phyloP scores from a whole-genome alignment of 495 filamentous ascomycete species.

The Penicillium parvum region DNA sequence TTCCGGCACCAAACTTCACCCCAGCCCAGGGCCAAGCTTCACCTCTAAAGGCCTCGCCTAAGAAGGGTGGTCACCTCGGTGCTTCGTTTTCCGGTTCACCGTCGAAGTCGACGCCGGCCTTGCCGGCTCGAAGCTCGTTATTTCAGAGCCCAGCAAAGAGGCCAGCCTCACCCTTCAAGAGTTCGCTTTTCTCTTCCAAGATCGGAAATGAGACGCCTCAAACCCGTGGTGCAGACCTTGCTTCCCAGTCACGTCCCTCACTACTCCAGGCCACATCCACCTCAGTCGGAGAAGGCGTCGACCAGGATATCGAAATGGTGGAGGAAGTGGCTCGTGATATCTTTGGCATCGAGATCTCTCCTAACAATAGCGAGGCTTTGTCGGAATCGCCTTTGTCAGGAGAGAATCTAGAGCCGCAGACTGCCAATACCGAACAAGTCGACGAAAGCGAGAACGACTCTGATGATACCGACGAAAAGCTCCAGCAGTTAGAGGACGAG shows the following conservation, averaged over 20 bases:
- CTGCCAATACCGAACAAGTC: neutral
- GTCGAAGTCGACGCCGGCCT: conserved; percentile 22
- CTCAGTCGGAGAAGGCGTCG: too few relatives aligned
- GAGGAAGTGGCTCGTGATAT: conserved; percentile 27
- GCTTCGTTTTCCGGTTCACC: conserved; percentile 31
- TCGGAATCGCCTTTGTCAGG: conserved; percentile 3
- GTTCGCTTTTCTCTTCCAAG: conserved; percentile 18
- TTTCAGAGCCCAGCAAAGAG: conserved; percentile 42
- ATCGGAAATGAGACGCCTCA: neutral
- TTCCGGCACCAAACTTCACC: conserved; percentile 26
- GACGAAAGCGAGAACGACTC: neutral
- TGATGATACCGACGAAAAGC: conserved; percentile 9
- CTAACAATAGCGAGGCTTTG: conserved; percentile 5
- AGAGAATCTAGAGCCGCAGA: neutral
- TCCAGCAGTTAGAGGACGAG: conserved; percentile 9
- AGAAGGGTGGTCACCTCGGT: conserved; percentile 37
- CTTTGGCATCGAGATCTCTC: conserved; percentile 23
- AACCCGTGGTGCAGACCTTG: too few relatives aligned
- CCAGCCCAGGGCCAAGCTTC: conserved; percentile 23
- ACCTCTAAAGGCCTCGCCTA: conserved; percentile 44
- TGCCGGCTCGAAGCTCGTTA: too few relatives aligned
- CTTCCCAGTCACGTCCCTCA: too few relatives aligned
- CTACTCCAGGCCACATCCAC: too few relatives aligned
- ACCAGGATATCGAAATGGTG: conserved; percentile 20
- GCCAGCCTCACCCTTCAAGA: conserved; percentile 37